phyloP scores from a whole-genome alignment of 1,284 basidiomycete species.

The Rugosomyces carneus region DNA sequence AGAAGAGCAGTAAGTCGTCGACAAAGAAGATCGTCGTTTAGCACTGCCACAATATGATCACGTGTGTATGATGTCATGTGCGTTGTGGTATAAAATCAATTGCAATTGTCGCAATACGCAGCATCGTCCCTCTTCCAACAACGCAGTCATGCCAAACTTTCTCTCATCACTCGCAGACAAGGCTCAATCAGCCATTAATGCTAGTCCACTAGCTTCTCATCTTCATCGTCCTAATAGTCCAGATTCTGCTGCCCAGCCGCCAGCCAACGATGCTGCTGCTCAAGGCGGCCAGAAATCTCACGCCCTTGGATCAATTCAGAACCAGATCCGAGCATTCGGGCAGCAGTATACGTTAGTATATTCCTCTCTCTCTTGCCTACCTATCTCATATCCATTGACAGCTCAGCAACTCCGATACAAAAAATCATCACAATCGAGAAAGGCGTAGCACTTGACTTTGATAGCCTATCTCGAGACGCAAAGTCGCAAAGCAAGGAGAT shows the following conservation, averaged over 20 bases:
- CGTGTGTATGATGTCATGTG: slow-evolving; percentile 9
- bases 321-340: slow-evolving; percentile 65
- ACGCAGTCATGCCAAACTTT: slow-evolving; percentile 50
- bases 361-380: background rate
- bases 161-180: slow-evolving; percentile 65
- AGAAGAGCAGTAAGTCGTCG: slow-evolving; percentile 70
- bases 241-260: slow-evolving; percentile 29
- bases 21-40: slow-evolving; percentile 76
- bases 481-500: slow-evolving; percentile 75
- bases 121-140: slow-evolving; percentile 15
- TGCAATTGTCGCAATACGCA: slow-evolving; percentile 4
- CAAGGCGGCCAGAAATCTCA: slow-evolving; percentile 37
- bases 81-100: background rate
- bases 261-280: slow-evolving; percentile 35
- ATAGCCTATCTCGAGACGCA: slow-evolving; percentile 54
- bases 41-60: slow-evolving; percentile 20
- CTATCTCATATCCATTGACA: slow-evolving; percentile 21
- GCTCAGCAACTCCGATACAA: slow-evolving; percentile 56
- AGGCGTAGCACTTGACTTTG: slow-evolving; percentile 66
- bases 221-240: slow-evolving; percentile 35
- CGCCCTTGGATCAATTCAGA: slow-evolving; percentile 56
- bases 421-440: slow-evolving; percentile 73
- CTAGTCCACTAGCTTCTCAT: slow-evolving; percentile 49
- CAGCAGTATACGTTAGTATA: slow-evolving; percentile 64
- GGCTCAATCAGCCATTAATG: slow-evolving; percentile 61